phyloP scores from a whole-genome alignment of 257 asterid genomes.

The Buddleja alternifolia region DNA sequence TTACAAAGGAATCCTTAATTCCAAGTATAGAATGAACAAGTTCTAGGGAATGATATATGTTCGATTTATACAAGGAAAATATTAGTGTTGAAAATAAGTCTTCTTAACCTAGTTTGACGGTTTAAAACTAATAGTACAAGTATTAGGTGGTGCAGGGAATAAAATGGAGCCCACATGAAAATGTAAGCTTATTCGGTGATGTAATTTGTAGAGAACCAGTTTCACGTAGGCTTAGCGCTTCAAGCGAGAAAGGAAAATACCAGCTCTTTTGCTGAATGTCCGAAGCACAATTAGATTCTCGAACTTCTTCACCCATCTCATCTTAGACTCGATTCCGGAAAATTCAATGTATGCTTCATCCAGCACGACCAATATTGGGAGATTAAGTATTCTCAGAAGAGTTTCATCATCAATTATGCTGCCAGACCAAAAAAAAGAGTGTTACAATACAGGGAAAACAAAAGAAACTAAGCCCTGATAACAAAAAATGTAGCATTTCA shows the following conservation, averaged over 20 bases:
- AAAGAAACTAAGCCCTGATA: constrained; percentile 11
- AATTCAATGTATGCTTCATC: constrained; percentile 98
- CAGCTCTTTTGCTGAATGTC: constrained; percentile 98
- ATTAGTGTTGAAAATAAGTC: background rate
- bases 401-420: constrained; percentile 80
- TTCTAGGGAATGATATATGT: background rate
- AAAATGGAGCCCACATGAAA: background rate
- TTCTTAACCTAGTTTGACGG: background rate
- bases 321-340: constrained; percentile 83
- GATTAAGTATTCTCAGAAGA: constrained; percentile 67
- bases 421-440: constrained; percentile 34
- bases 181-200: background rate
- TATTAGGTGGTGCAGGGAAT: background rate
- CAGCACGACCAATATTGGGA: constrained; percentile 87
- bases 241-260: constrained; percentile 42
- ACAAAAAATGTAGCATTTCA: background rate
- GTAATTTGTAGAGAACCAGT: background rate
- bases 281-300: constrained; percentile 96
- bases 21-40: no score
- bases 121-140: background rate
- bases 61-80: background rate
- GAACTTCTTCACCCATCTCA: constrained; percentile 95
- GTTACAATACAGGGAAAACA: constrained; percentile 7
- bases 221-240: background rate
- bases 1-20: no score